phyloP scores from a whole-genome alignment of 1,139 yeast species.

The Sugiyamaella sp. region DNA sequence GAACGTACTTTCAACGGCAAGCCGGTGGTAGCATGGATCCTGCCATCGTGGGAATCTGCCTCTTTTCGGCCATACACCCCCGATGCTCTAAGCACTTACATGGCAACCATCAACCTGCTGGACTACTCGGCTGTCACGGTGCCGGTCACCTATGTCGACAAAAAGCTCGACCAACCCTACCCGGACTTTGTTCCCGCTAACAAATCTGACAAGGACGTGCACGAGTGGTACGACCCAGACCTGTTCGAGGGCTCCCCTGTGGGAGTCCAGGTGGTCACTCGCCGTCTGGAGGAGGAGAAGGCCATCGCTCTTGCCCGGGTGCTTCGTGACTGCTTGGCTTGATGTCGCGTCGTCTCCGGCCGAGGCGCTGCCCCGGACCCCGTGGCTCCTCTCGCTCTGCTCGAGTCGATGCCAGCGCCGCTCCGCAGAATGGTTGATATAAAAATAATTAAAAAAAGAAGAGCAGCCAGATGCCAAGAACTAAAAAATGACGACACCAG shows the following conservation, averaged over 20 bases:
- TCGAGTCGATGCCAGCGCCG: too few relatives aligned
- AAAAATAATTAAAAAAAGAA: too few relatives aligned
- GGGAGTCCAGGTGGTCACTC: slow-evolving; percentile 63
- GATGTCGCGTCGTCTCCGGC: too few relatives aligned
- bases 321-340: slow-evolving; percentile 18
- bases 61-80: slow-evolving; percentile 52
- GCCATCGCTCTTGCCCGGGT: slow-evolving; percentile 47
- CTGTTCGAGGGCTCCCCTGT: slow-evolving; percentile 67
- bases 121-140: slow-evolving; percentile 61
- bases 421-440: too few relatives aligned
- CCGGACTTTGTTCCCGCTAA: slow-evolving; percentile 38
- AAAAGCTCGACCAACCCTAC: slow-evolving; percentile 24
- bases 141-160: slow-evolving; percentile 62
- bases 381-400: too few relatives aligned
- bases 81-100: slow-evolving; percentile 52
- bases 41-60: slow-evolving; percentile 53
- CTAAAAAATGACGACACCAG: slow-evolving; percentile 41
- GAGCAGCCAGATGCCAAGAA: too few relatives aligned
- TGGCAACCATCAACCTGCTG: slow-evolving; percentile 59
- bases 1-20: slow-evolving; percentile 44
- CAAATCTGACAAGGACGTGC: slow-evolving; percentile 47
- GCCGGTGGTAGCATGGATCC: slow-evolving; percentile 54
- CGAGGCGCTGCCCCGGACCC: too few relatives aligned
- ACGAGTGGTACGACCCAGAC: slow-evolving; percentile 54
- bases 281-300: slow-evolving; percentile 63